Evolutionary conservation across 1,284 basidiomycete species (phyloP).

Genomic region (Schizopora paradoxa): DNA sequence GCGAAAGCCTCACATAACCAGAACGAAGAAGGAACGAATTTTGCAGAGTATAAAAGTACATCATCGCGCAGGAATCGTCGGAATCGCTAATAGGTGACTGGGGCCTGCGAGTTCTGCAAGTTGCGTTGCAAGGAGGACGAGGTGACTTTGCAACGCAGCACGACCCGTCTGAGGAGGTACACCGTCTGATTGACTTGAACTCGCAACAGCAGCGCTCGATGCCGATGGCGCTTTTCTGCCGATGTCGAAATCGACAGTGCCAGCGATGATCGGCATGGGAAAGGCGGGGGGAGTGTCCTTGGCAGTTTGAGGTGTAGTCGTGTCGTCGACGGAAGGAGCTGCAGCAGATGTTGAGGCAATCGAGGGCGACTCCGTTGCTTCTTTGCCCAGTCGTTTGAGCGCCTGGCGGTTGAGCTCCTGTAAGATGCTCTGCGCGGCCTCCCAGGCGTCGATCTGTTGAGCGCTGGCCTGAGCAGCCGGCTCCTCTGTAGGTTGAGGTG

Average conservation of each 20-base stretch:
- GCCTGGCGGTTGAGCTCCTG: constrained; percentile 68
- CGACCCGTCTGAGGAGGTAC: constrained; percentile 34
- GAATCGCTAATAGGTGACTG: too few relatives aligned
- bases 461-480: neutral
- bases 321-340: neutral
- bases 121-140: constrained; percentile 59
- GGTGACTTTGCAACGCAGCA: constrained; percentile 56
- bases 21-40: too few relatives aligned
- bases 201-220: constrained; percentile 10
- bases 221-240: constrained; percentile 2
- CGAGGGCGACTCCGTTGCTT: constrained; percentile 20
- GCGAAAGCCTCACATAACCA: too few relatives aligned
- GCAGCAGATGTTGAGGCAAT: neutral
- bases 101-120: constrained; percentile 51
- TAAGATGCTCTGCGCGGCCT: constrained; percentile 70
- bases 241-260: neutral
- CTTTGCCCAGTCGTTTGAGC: constrained; percentile 36
- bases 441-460: constrained; percentile 45
- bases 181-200: constrained; percentile 4
- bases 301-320: neutral
- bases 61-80: too few relatives aligned
- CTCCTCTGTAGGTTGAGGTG: neutral
- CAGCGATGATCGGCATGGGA: neutral
- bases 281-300: too few relatives aligned
- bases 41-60: too few relatives aligned